These are phyloP conservation scores for Penicillium fimorum DNA, from an alignment of 495 filamentous ascomycete species.

Conservation along the genomic window DNA sequence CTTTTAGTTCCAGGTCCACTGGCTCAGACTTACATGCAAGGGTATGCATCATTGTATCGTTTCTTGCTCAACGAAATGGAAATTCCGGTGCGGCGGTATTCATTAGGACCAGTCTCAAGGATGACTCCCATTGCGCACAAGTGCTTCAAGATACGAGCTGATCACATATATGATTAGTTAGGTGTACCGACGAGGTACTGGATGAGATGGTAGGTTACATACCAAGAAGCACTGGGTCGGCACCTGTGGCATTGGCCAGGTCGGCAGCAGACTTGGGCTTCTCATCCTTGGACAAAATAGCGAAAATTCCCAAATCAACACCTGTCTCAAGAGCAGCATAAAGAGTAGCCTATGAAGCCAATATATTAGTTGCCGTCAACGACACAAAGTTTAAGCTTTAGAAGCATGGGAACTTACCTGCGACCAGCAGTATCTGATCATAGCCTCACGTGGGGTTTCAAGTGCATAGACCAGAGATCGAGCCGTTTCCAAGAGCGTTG, in stretches of 20 bases:
- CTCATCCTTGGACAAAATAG: conserved; percentile 31
- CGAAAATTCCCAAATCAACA: conserved; percentile 37
- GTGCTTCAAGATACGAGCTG: conserved; percentile 47
- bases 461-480: conserved; percentile 33
- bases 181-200: neutral
- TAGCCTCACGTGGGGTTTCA: conserved; percentile 44
- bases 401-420: conserved; percentile 21
- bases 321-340: conserved; percentile 35
- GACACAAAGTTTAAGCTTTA: neutral
- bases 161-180: neutral
- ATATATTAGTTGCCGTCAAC: neutral
- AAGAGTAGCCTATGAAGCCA: conserved; percentile 3
- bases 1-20: neutral
- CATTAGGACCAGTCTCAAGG: conserved; percentile 40
- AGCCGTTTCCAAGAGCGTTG: conserved; percentile 30
- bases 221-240: conserved; percentile 34
- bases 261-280: conserved; percentile 30
- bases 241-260: conserved; percentile 32
- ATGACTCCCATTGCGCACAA: conserved; percentile 51
- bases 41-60: conserved; percentile 36
- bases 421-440: conserved; percentile 42
- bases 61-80: conserved; percentile 38
- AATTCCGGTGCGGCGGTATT: conserved; percentile 46
- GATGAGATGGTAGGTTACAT: conserved; percentile 1
- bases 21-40: conserved; percentile 30